phyloP scores from a whole-genome alignment of 805 yeast species.

The Candida coquimbonensis region DNA sequence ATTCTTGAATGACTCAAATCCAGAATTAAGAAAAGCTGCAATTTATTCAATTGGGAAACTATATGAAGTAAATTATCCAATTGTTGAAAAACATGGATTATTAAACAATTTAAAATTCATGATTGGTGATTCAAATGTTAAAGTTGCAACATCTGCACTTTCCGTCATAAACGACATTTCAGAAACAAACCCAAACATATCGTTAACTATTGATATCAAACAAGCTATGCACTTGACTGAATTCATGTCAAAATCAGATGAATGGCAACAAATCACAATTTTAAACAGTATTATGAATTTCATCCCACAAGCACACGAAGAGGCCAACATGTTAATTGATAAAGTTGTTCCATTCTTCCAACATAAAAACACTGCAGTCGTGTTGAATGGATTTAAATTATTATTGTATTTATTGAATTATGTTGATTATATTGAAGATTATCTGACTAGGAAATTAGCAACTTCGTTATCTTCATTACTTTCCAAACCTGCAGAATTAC shows the following conservation, averaged over 20 bases:
- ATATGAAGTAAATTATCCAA: constrained; percentile 45
- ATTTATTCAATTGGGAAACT: constrained; percentile 62
- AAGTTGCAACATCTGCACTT: constrained; percentile 66
- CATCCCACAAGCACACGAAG: constrained; percentile 63
- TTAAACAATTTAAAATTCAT: constrained; percentile 43
- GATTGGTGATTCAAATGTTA: constrained; percentile 48
- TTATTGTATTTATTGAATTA: constrained; percentile 71
- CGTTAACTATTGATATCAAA: constrained; percentile 43
- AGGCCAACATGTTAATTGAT: constrained; percentile 62
- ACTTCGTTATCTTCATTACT: constrained; percentile 61
- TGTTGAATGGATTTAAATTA: constrained; percentile 65
- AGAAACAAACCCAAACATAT: constrained; percentile 43
- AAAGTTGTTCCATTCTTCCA: constrained; percentile 62
- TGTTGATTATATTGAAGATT: constrained; percentile 46
- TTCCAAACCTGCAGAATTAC: constrained; percentile 74
- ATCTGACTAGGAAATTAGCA: constrained; percentile 58
- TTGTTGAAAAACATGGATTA: constrained; percentile 37
- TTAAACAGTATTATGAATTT: constrained; percentile 58
- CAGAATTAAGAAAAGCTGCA: constrained; percentile 62
- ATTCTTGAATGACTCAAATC: constrained; percentile 40
- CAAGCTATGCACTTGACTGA: constrained; percentile 39
- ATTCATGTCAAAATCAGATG: constrained; percentile 21
- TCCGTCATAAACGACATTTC: constrained; percentile 61
- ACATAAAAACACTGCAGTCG: constrained; percentile 77
- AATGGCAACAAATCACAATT: constrained; percentile 71